Evolutionary conservation across 805 yeast genomes (phyloP).

Genomic region (Saccharomycopsis malanga): DNA sequence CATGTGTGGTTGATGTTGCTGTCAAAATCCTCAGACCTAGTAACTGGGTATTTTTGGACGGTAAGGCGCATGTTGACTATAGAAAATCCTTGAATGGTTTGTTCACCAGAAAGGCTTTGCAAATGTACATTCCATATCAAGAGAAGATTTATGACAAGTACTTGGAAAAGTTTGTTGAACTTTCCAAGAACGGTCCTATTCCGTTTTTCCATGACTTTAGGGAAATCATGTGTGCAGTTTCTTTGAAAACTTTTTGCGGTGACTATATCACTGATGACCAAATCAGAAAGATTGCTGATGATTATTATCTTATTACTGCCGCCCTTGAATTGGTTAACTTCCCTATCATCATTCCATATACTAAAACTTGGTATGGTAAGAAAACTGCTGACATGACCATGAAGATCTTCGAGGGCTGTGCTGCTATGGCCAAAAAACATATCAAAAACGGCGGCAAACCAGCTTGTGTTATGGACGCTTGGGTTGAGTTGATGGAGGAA

Average conservation of each 20-base stretch:
- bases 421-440: slow-evolving; percentile 76
- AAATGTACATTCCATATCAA: slow-evolving; percentile 75
- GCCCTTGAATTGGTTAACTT: slow-evolving; percentile 96
- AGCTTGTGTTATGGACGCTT: slow-evolving; percentile 88
- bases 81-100: slow-evolving; percentile 85
- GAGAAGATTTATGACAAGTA: slow-evolving; percentile 82
- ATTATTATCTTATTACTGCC: slow-evolving; percentile 86
- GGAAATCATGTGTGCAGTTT: slow-evolving; percentile 91
- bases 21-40: slow-evolving; percentile 87
- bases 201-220: slow-evolving; percentile 90
- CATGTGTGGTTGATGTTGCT: slow-evolving; percentile 98
- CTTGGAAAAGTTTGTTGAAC: slow-evolving; percentile 54
- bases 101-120: slow-evolving; percentile 78
- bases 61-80: slow-evolving; percentile 91
- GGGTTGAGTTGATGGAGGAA: slow-evolving; percentile 84
- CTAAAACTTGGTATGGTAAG: slow-evolving; percentile 98
- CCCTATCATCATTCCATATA: slow-evolving; percentile 92
- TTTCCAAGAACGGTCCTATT: slow-evolving; percentile 55
- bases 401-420: slow-evolving; percentile 85
- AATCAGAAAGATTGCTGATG: slow-evolving; percentile 81
- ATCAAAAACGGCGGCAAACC: slow-evolving; percentile 74
- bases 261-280: slow-evolving; percentile 89
- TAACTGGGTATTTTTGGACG: slow-evolving; percentile 97
- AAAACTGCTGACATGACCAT: slow-evolving; percentile 88
- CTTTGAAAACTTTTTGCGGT: slow-evolving; percentile 93